Evolutionary conservation across 1,284 basidiomycete species (phyloP).

Genomic region (Marasmius sp.): DNA sequence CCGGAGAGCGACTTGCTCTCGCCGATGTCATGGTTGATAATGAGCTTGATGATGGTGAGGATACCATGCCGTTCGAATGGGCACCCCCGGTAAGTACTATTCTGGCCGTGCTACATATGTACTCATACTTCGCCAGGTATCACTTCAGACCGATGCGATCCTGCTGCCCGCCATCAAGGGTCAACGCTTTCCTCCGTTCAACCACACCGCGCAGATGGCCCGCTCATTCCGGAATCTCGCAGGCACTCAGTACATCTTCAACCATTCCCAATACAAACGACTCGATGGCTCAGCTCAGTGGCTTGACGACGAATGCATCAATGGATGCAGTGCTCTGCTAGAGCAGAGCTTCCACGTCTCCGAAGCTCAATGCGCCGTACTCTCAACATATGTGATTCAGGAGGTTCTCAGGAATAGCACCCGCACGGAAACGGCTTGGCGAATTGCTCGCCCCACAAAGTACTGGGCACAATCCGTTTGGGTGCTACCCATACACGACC

Average conservation of each 20-base stretch:
- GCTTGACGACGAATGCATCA: neutral
- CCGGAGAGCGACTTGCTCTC: neutral
- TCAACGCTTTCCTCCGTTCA: neutral
- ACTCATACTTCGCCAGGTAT: neutral
- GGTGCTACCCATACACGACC: neutral
- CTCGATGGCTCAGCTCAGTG: neutral
- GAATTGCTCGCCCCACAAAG: neutral
- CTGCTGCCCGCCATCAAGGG: neutral
- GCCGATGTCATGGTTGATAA: neutral
- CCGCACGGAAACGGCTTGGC: neutral
- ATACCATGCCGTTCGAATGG: neutral
- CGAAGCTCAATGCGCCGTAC: neutral
- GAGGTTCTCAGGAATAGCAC: neutral
- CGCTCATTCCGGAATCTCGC: too few relatives aligned
- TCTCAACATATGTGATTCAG: neutral
- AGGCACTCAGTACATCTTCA: neutral
- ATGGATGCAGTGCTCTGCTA: neutral
- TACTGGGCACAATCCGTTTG: neutral
- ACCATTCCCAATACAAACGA: neutral
- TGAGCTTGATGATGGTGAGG: neutral
- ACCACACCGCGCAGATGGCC: neutral
- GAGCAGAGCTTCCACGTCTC: neutral
- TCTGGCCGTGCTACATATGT: neutral
- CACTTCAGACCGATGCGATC: neutral
- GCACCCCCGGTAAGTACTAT: neutral